Evolutionary conservation across 257 asterid genomes (phyloP), one percentile per base, ranked within the genome.

Genomic region (Ilex asprella): DNA sequence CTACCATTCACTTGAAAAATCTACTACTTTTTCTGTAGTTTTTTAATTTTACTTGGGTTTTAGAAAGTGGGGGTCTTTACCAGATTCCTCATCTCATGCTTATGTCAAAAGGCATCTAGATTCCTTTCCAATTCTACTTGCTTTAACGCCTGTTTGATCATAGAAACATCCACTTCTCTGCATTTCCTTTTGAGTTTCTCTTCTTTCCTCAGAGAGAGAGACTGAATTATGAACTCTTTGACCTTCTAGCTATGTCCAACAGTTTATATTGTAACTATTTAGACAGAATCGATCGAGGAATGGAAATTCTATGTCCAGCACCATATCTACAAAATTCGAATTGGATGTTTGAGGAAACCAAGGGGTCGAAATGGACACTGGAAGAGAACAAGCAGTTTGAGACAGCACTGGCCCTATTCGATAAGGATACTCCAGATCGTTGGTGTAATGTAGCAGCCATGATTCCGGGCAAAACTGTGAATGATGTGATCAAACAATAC

Each of bases 301-400:
- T 80, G 81, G 87, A 78, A 65, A 60, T 69, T 32, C 50, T 79
- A 21, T 58, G 75, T 49, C 83, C 88, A 49, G 68, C 84, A 10
- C 59, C 95, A 2, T 78, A 70, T 29, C 51, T 73, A 12, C 39
- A 73, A 9, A 66, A 67, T 64, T 67, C 79, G 7, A 82, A 63
- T 39, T 89, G 95, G 89, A 57, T 89, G 60, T 86, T 75, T 65
- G 86, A 84, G 47, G 94, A 74, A 15, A 73, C 30, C 44, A 67
- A 64, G 35, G 80, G 69, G 3, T 50, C 80, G 0, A 79, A 72
- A 12, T 89, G 97, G 97, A 89, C 92, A 0, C 55, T 74, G 4
- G 97, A 85, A 72, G 97, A 89, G 75, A 89, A 89, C 76, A 89
- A 85, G 41, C 67, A 68, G 39, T 89, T 89, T 52, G 97, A 89